phyloP scores from a whole-genome alignment of 1,139 yeast species.

The Pichia sp. region DNA sequence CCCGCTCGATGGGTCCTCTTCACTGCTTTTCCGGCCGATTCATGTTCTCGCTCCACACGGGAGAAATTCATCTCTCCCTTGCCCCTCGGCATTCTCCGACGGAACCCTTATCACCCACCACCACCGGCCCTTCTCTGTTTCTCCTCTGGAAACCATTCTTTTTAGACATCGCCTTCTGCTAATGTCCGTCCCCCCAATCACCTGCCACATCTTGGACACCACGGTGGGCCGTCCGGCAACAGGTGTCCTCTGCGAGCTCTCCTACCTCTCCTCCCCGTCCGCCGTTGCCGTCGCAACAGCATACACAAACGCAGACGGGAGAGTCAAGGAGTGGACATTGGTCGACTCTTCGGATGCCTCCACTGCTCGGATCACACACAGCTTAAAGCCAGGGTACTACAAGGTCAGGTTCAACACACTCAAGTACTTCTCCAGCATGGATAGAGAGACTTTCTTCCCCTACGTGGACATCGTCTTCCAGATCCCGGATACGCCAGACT shows the following conservation, averaged over 20 bases:
- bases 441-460: conserved; percentile 66
- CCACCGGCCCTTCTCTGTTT: too few relatives aligned
- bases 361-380: conserved; percentile 36
- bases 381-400: conserved; percentile 57
- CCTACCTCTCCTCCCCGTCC: conserved; percentile 35
- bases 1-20: too few relatives aligned
- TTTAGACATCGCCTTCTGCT: not conserved
- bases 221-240: conserved; percentile 78
- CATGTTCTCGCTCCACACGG: too few relatives aligned
- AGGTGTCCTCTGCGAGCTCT: conserved; percentile 59
- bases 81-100: conserved; percentile 1
- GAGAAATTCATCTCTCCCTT: not conserved
- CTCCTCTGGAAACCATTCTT: too few relatives aligned
- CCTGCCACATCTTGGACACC: conserved; percentile 86
- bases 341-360: not conserved
- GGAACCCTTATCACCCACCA: not conserved
- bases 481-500: conserved; percentile 61
- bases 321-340: conserved; percentile 61
- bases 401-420: conserved; percentile 74
- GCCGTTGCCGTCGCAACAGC: conserved; percentile 50
- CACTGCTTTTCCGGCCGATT: not conserved
- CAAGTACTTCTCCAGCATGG: conserved; percentile 47
- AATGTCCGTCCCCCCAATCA: conserved; percentile 47
- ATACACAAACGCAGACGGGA: conserved; percentile 72
- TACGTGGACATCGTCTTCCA: conserved; percentile 73